Conservation (phyloP, 495 filamentous ascomycete genomes). For the Talaromyces wortmannii region DNA sequence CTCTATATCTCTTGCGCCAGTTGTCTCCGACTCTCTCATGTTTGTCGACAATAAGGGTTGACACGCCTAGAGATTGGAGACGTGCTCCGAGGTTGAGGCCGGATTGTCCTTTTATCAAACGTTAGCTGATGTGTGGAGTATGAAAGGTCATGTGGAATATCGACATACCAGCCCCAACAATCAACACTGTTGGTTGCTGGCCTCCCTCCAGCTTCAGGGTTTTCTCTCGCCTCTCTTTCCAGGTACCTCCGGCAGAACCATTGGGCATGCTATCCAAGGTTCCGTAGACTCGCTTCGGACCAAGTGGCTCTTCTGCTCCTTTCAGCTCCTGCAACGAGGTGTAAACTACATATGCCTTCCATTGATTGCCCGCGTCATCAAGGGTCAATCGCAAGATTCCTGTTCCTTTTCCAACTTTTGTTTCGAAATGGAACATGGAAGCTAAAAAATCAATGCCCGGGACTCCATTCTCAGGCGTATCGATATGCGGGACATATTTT, state of each 20-base stretch:
- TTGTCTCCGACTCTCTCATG: conserved; percentile 66
- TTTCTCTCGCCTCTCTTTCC: conserved; percentile 54
- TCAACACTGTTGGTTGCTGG: conserved; percentile 54
- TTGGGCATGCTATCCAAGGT: conserved; percentile 50
- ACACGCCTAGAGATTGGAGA: conserved; percentile 60
- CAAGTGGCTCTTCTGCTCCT: conserved; percentile 43
- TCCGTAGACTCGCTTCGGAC: conserved; percentile 39
- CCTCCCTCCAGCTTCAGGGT: conserved; percentile 45
- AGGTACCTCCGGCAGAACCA: conserved; percentile 56
- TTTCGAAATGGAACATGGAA: conserved; percentile 46
- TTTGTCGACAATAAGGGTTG: conserved; percentile 58
- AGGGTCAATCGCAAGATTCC: conserved; percentile 52
- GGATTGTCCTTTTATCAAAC: conserved; percentile 28
- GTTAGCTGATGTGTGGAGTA: conserved; percentile 7
- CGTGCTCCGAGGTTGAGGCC: conserved; percentile 59
- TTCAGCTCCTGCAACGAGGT: conserved; percentile 49
- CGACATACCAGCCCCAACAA: conserved; percentile 52
- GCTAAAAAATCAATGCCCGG: conserved; percentile 40
- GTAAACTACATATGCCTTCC: conserved; percentile 63
- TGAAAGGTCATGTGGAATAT: conserved; percentile 3
- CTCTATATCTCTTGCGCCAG: conserved; percentile 61
- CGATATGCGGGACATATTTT: conserved; percentile 31
- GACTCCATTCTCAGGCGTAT: conserved; percentile 28
- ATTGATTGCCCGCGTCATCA: conserved; percentile 32
- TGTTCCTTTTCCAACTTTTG: conserved; percentile 45